phyloP scores from a whole-genome alignment of 2,329 filamentous ascomycete genomes.

The Hymenotorrendiella dingleyae region DNA sequence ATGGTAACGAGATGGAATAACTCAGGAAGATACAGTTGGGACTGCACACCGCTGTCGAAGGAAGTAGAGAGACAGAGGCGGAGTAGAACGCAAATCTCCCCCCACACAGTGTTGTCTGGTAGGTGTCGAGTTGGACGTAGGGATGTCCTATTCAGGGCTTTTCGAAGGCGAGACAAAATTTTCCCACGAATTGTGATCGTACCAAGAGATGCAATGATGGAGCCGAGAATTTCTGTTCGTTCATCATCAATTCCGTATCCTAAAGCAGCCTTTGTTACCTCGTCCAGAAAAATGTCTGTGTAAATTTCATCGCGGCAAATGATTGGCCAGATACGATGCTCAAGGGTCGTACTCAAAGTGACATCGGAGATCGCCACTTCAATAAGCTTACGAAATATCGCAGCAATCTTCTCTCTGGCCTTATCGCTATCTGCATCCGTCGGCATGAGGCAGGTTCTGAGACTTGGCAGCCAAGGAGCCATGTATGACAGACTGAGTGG shows the following conservation, averaged over 20 bases:
- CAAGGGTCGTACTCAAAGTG: slow-evolving; percentile 52
- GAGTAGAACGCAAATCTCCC: slow-evolving; percentile 62
- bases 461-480: slow-evolving; percentile 60
- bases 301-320: slow-evolving; percentile 60
- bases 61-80: slow-evolving; percentile 62
- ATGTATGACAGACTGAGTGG: slow-evolving; percentile 63
- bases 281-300: slow-evolving; percentile 61
- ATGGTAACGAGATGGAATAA: slow-evolving; percentile 67
- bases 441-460: slow-evolving; percentile 54
- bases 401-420: slow-evolving; percentile 57
- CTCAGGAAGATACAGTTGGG: slow-evolving; percentile 62
- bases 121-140: slow-evolving; percentile 59
- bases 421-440: slow-evolving; percentile 59
- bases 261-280: slow-evolving; percentile 58
- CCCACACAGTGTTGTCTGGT: slow-evolving; percentile 62
- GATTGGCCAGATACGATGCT: slow-evolving; percentile 60
- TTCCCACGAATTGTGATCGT: slow-evolving; percentile 61
- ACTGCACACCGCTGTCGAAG: slow-evolving; percentile 61
- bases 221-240: slow-evolving; percentile 53
- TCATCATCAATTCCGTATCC: slow-evolving; percentile 53
- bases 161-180: slow-evolving; percentile 58
- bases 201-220: slow-evolving; percentile 56
- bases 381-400: slow-evolving; percentile 60
- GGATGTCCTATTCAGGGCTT: slow-evolving; percentile 61
- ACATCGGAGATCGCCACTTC: slow-evolving; percentile 58